A percentile compares a stretch with the other conserved stretches of the same genome.
phyloP scores from a whole-genome alignment of 805 yeast genomes.

The Saturnispora dispora region DNA sequence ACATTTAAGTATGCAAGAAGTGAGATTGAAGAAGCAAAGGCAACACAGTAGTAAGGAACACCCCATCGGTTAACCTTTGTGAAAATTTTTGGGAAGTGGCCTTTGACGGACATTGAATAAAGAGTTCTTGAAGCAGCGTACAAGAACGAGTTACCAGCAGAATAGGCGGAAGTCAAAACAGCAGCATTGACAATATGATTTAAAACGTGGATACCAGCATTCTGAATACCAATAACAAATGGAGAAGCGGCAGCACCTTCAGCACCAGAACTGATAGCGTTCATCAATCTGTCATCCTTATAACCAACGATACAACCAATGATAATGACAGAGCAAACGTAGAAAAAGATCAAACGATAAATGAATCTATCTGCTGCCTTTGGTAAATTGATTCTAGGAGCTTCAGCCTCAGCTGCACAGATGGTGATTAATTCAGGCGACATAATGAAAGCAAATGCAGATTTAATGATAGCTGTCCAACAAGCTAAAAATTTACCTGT shows the following conservation, averaged over 20 bases:
- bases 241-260: slow-evolving; percentile 75
- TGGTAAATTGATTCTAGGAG: slow-evolving; percentile 27
- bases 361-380: slow-evolving; percentile 27
- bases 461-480: slow-evolving; percentile 53
- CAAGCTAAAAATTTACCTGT: slow-evolving; percentile 58
- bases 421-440: slow-evolving; percentile 26
- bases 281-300: slow-evolving; percentile 32
- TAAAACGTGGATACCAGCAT: slow-evolving; percentile 55
- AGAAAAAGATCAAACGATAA: slow-evolving; percentile 27
- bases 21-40: slow-evolving; percentile 38
- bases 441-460: slow-evolving; percentile 54
- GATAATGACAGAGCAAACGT: slow-evolving; percentile 29
- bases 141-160: slow-evolving; percentile 73
- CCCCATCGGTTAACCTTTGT: slow-evolving; percentile 55
- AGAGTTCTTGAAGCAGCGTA: slow-evolving; percentile 68
- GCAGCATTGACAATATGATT: slow-evolving; percentile 76
- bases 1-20: slow-evolving; percentile 61
- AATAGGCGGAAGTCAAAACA: slow-evolving; percentile 39
- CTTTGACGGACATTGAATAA: slow-evolving; percentile 63
- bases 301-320: slow-evolving; percentile 43
- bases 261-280: slow-evolving; percentile 38
- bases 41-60: slow-evolving; percentile 54
- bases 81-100: slow-evolving; percentile 65
- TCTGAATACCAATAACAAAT: slow-evolving; percentile 72
- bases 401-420: slow-evolving; percentile 27